Evolutionary conservation across 192 early-diverging fungal genomes (phyloP).

Genomic region (Podila verticillata): DNA sequence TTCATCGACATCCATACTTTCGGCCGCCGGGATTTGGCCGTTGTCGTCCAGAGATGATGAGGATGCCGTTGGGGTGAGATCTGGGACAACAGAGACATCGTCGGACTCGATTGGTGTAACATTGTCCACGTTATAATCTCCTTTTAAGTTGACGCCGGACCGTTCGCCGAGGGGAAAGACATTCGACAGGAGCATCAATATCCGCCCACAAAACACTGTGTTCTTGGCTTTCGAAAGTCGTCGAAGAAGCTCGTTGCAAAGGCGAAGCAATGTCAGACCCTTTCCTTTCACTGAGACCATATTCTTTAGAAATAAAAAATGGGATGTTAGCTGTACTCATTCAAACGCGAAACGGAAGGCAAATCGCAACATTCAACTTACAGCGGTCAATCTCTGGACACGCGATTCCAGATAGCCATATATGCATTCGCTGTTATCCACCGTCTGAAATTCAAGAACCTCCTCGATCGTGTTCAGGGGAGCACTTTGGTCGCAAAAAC

Average conservation of each 20-base stretch:
- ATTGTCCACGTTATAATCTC: slow-evolving; percentile 86
- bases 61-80: neutral
- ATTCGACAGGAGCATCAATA: slow-evolving; percentile 87
- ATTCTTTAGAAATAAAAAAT: slow-evolving; percentile 42
- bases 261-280: slow-evolving; percentile 79
- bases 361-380: slow-evolving; percentile 17
- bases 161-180: slow-evolving; percentile 88
- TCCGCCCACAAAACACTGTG: slow-evolving; percentile 86
- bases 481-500: slow-evolving; percentile 20
- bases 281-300: slow-evolving; percentile 85
- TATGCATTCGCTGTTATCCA: slow-evolving; percentile 60
- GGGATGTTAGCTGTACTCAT: neutral
- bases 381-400: slow-evolving; percentile 60
- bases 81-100: slow-evolving; percentile 59
- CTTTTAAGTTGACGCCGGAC: slow-evolving; percentile 88
- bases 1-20: slow-evolving; percentile 39
- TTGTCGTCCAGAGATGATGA: slow-evolving; percentile 2
- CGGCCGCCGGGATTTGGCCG: neutral
- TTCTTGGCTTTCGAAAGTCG: slow-evolving; percentile 87
- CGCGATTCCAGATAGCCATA: slow-evolving; percentile 76
- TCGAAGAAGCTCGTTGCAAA: slow-evolving; percentile 91
- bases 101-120: slow-evolving; percentile 59
- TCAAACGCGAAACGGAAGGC: neutral
- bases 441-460: slow-evolving; percentile 71
- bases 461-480: slow-evolving; percentile 74